phyloP scores from a whole-genome alignment of 345 rosid species.

The Camelina hispida region DNA sequence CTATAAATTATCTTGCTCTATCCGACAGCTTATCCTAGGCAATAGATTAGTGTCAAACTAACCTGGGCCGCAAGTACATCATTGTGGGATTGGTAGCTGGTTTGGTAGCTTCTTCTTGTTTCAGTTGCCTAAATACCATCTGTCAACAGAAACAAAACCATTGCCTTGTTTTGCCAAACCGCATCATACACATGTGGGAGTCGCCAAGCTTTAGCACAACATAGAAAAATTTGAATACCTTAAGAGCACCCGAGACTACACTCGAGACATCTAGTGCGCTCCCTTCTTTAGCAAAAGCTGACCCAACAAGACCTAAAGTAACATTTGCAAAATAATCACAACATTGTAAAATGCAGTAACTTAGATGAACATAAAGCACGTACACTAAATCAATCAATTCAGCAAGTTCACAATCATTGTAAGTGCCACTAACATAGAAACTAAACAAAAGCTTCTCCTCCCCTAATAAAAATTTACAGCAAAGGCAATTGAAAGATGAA shows the following conservation, averaged over 20 bases:
- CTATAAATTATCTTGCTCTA: not conserved
- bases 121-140: slow-evolving; percentile 65
- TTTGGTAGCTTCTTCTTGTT: slow-evolving; percentile 56
- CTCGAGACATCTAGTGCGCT: slow-evolving; percentile 53
- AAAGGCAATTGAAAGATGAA: not conserved
- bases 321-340: not conserved
- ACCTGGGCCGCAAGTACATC: slow-evolving; percentile 85
- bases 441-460: not conserved
- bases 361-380: slow-evolving; percentile 4
- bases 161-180: slow-evolving; percentile 20
- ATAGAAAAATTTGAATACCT: slow-evolving; percentile 56
- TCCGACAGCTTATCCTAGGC: not conserved
- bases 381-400: not conserved
- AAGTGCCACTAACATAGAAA: not conserved
- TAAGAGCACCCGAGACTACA: slow-evolving; percentile 67
- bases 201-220: not conserved
- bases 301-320: slow-evolving; percentile 75
- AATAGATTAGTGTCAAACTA: slow-evolving; percentile 13
- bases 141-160: slow-evolving; percentile 38
- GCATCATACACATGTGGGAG: slow-evolving; percentile 10
- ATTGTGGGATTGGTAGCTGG: slow-evolving; percentile 55
- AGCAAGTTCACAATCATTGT: not conserved
- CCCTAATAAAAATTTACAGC: not conserved
- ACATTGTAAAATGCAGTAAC: not conserved
- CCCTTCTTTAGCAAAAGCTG: slow-evolving; percentile 78